These are phyloP conservation scores for Orychophragmus violaceus DNA, from an alignment of 345 rosid species.

Conservation along the genomic window DNA sequence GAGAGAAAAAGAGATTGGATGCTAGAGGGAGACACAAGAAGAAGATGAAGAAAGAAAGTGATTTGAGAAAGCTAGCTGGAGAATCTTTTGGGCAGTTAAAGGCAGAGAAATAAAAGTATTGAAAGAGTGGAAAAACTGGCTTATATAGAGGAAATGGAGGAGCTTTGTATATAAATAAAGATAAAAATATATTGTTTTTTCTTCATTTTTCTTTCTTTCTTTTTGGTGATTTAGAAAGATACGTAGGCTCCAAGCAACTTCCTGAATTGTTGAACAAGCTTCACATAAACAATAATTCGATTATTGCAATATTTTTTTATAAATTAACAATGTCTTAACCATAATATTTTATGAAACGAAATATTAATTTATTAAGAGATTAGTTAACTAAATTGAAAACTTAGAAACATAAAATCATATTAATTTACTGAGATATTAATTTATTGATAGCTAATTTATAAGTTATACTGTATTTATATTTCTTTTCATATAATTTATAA, in stretches of 20 bases:
- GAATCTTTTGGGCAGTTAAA: conserved; percentile 45
- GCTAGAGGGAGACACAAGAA: conserved; percentile 12
- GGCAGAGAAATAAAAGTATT: conserved; percentile 47
- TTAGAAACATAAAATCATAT: no score
- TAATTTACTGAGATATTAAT: no score
- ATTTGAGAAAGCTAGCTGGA: conserved; percentile 26
- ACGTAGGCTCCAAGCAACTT: conserved; percentile 81
- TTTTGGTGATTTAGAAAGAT: conserved; percentile 40
- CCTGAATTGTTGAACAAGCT: conserved; percentile 46
- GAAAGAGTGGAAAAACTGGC: conserved; percentile 25
- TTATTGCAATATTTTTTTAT: neutral
- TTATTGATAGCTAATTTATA: no score
- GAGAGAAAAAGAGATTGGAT: neutral
- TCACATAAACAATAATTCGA: conserved; percentile 27
- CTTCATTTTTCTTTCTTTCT: conserved; percentile 6
- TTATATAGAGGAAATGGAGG: conserved; percentile 61
- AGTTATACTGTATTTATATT: no score
- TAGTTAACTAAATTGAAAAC: no score
- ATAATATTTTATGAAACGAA: no score
- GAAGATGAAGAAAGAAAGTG: conserved; percentile 17
- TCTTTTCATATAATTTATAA: neutral
- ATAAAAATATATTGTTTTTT: neutral
- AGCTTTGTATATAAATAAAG: conserved; percentile 5
- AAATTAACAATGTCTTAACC: no score
- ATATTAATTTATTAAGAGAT: no score